phyloP scores from a whole-genome alignment of 805 yeast species.

The Starmerella gropengiesseri region DNA sequence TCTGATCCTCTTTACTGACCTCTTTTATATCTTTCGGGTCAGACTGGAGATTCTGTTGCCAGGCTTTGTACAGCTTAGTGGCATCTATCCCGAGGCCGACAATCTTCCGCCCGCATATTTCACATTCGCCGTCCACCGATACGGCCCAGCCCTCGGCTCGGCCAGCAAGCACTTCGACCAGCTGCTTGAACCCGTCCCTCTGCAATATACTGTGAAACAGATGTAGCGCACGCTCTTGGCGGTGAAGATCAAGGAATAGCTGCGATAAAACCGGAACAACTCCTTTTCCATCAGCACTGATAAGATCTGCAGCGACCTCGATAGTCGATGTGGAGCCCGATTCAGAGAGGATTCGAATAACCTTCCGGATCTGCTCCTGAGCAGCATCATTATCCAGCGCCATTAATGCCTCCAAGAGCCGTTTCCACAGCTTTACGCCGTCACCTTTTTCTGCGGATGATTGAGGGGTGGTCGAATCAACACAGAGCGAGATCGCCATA shows the following conservation, averaged over 20 bases:
- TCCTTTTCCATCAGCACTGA: not conserved
- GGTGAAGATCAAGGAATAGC: constrained; percentile 7
- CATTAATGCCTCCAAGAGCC: constrained; percentile 34
- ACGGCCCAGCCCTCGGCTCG: constrained; percentile 56
- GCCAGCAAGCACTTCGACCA: constrained; percentile 35
- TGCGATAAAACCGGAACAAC: constrained; percentile 4
- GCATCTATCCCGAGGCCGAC: constrained; percentile 57
- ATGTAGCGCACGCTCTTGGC: constrained; percentile 8
- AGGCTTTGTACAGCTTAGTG: constrained; percentile 34
- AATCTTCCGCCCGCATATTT: constrained; percentile 60
- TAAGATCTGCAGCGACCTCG: constrained; percentile 3
- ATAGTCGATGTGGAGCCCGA: constrained; percentile 5
- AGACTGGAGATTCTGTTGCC: constrained; percentile 14
- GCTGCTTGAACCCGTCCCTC: constrained; percentile 41
- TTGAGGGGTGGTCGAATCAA: constrained; percentile 9
- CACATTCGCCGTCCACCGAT: constrained; percentile 45
- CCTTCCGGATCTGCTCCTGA: not conserved
- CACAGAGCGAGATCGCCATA: constrained; percentile 24
- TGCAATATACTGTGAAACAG: constrained; percentile 36
- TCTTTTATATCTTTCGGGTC: not conserved
- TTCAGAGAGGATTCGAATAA: constrained; percentile 1
- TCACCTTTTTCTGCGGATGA: constrained; percentile 19
- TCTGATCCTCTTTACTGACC: not conserved
- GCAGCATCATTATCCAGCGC: constrained; percentile 7
- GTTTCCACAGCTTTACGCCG: constrained; percentile 35